Percentiles rank a stretch among this genome's conserved stretches.
phyloP scores from a whole-genome alignment of 1,139 yeast genomes.

The Pichia sp. region DNA sequence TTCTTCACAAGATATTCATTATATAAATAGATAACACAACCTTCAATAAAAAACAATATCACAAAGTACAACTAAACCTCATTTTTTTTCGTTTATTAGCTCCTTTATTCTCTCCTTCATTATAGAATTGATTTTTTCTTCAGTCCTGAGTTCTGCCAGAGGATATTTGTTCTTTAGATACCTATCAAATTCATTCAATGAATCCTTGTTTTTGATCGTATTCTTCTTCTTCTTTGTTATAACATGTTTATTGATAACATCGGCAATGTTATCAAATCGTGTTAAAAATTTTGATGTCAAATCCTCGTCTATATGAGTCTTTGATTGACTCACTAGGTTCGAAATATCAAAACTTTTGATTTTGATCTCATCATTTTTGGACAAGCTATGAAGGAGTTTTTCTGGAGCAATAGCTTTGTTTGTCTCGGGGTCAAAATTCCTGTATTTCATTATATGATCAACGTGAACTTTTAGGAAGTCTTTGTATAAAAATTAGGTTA shows the following conservation, averaged over 20 bases:
- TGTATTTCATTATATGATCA: conserved; percentile 13
- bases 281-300: conserved; percentile 32
- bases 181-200: conserved; percentile 17
- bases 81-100: conserved; percentile 2
- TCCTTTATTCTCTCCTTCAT: conserved; percentile 32
- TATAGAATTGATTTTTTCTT: conserved; percentile 28
- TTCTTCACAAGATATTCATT: background rate
- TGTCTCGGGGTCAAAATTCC: conserved; percentile 17
- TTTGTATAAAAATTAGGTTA: too few species aligned
- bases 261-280: conserved; percentile 30
- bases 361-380: background rate
- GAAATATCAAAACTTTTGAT: conserved; percentile 15
- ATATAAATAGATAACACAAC: too few species aligned
- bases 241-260: conserved; percentile 5
- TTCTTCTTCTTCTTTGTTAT: background rate
- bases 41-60: too few species aligned
- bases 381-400: conserved; percentile 14
- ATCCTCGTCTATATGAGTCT: background rate
- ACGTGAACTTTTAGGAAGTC: too few species aligned
- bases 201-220: background rate
- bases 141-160: conserved; percentile 12
- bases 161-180: conserved; percentile 13
- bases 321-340: background rate
- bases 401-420: conserved; percentile 15
- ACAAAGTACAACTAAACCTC: background rate